Base-by-base conservation (phyloP, 2,329 filamentous ascomycete species). In the Hypomyces rosellus region DNA sequence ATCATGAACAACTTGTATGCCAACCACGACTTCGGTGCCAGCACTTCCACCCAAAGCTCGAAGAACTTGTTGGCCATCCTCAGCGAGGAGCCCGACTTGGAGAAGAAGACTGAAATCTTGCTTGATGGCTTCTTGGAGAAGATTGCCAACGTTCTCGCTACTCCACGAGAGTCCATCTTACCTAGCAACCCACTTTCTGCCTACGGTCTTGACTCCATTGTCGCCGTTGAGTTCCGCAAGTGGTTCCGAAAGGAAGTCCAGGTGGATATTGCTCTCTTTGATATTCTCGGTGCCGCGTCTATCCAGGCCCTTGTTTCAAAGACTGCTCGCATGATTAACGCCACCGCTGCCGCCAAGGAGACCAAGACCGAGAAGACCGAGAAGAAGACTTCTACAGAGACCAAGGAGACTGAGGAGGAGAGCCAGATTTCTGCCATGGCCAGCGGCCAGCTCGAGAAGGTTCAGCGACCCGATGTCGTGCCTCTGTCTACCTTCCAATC, bases 401-500 rank as follows among this genome's bases (percentile, higher is more conserved):
- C 48, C n/a, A 43, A 55, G 43, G 38, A 30, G 36, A 48, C 50
- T 13, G 49, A 52, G 22, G 49, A 54, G 38, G 40, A 51, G 34
- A 47, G 22, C 22, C 42, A 44, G 12, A 33, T 45, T 45, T 58
- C 58, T 2, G 53, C 54, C 44, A 60, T 60, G 58, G 56, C 58
- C 8, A 54, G 53, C 2, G 58, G 58, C 8, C 52, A 60, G 50
- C 51, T 60, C 34, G 54, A 50, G 18, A 59, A 52, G 46, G 47
- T 47, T 12, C 46, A 49, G 15, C 44, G 33, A 20, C 46, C 40
- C 4, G 55, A 45, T 9, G 40, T 52, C n/a, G 46, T 57, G 9
- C 56, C 59, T 14, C 49, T 61, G 36, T 61, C 59, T 3, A 59
- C 56, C 44, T 61, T 59, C 52, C 59, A 61, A 49, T 56, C 53